Base-by-base conservation (phyloP, 2,329 filamentous ascomycete genomes). In the Nemania abortiva region DNA sequence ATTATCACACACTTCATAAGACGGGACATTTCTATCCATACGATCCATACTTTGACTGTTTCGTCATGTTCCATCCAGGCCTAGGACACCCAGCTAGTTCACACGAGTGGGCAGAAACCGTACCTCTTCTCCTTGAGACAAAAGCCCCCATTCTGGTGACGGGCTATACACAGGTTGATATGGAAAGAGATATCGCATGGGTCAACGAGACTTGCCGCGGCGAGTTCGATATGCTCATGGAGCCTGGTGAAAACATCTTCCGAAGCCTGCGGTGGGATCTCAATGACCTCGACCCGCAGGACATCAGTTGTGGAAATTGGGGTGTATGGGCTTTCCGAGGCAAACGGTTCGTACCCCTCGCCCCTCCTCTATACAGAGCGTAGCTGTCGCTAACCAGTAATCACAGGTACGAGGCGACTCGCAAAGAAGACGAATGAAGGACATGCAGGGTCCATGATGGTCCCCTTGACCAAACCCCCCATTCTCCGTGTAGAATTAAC, bases 31-130 rank as follows among this genome's bases (percentile, higher is more conserved):
- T 98, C 83, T 90, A 92, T 66, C 96, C 97, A 0, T 98, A 97
- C 79, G 96, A 99, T 79, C 96, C 96, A 0, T 99, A 99, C 83
- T 97, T 99, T 80, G 96, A 99, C 84, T 96, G 93, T 81, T 97
- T 99, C 78, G 90, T 99, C 77, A 88, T 98, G 60, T 99, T 98
- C 86, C 97, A 99, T 78, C 97, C 97, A 0, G 97, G 97, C 9
- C 87, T 99, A 20, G 97, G 96, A 13, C 96, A 99, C 80, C 95
- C 97, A 0, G 94, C 95, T 15, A 95, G 92, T 77, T 93, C 92
- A 61, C 93, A 97, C 76, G 96, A 99, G 81, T 99, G 97, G 96
- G 88, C 92, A 68, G 91, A 95, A 75, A 98, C 96, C 0, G 82
- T 99, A 7, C 96, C 96, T 1, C 86, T 94, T 76, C 87, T 99